phyloP scores from a whole-genome alignment of 2,329 filamentous ascomycete genomes.

The Paracoccidioides lutzii region DNA sequence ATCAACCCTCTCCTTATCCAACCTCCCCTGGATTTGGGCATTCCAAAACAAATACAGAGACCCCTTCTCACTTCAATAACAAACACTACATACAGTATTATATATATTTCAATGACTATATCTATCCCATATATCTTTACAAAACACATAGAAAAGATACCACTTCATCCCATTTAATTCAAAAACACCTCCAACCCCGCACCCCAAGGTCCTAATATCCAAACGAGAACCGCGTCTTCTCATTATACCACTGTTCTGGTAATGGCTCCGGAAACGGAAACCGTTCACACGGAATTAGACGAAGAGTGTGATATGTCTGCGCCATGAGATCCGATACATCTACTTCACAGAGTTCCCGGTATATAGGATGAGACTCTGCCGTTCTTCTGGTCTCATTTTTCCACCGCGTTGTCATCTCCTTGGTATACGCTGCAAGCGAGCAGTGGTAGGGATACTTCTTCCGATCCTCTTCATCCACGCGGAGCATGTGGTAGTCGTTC shows the following conservation, averaged over 20 bases:
- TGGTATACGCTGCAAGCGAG: background rate
- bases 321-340: background rate
- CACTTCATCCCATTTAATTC: background rate
- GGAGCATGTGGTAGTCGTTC: background rate
- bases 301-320: background rate
- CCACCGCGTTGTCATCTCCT: background rate
- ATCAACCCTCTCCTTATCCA: no score
- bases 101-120: no score
- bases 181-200: background rate
- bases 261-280: background rate
- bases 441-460: background rate
- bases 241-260: background rate
- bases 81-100: no score
- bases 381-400: background rate
- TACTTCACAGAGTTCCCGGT: background rate
- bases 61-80: no score
- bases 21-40: no score
- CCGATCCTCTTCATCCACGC: no score
- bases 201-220: background rate
- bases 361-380: background rate
- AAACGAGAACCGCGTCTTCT: background rate
- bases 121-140: background rate
- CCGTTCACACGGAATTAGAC: background rate
- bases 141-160: no score
- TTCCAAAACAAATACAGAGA: no score